Percentiles rank a stretch among this genome's conserved stretches.
phyloP scores from a whole-genome alignment of 192 early-diverging fungal species.

The Linnemannia schmuckeri region DNA sequence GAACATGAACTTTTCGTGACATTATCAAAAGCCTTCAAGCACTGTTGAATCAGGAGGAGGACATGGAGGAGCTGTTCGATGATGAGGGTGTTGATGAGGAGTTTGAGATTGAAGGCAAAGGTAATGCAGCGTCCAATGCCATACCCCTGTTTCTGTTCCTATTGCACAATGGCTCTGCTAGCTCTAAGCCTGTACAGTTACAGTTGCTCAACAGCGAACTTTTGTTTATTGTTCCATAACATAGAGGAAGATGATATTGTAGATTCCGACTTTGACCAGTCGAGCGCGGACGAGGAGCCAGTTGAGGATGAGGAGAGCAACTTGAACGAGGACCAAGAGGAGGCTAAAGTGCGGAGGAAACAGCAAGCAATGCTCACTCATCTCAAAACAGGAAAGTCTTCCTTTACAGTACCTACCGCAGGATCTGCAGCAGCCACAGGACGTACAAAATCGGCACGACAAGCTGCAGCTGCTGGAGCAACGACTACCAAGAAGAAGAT shows the following conservation, averaged over 20 bases:
- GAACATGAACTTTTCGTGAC: neutral
- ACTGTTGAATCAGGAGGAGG: conserved; percentile 64
- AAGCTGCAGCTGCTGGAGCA: neutral
- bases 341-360: conserved; percentile 48
- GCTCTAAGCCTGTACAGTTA: neutral
- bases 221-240: neutral
- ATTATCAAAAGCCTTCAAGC: conserved; percentile 58
- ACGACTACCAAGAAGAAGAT: conserved; percentile 9
- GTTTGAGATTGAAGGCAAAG: conserved; percentile 56
- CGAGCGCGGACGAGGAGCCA: conserved; percentile 62
- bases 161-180: neutral
- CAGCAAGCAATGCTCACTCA: conserved; percentile 45
- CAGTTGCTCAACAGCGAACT: neutral
- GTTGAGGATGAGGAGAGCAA: conserved; percentile 56
- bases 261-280: conserved; percentile 70
- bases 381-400: conserved; percentile 43
- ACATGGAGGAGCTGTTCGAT: conserved; percentile 69
- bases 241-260: conserved; percentile 63
- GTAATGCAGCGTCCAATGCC: neutral
- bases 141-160: neutral
- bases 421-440: neutral
- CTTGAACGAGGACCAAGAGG: conserved; percentile 49
- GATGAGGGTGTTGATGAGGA: conserved; percentile 65
- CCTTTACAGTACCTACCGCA: conserved; percentile 12
- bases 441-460: conserved; percentile 25